Conservation (phyloP, 257 asterid species). For the Gentiana macrophylla region DNA sequence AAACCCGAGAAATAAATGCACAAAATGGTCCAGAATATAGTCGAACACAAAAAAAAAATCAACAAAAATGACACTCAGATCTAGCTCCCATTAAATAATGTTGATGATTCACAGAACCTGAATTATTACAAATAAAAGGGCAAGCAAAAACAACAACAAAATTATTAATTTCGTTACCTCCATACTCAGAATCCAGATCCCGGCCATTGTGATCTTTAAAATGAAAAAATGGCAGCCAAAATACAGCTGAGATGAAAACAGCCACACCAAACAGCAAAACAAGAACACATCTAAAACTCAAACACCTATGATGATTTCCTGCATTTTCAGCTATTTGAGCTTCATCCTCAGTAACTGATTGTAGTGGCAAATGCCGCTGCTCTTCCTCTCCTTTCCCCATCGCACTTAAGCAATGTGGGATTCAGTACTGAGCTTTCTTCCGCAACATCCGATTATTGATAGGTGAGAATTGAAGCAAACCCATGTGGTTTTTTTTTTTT, state of each 20-base stretch:
- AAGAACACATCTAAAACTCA: constrained; percentile 55
- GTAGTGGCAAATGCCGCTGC: constrained; percentile 23
- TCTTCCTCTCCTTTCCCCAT: constrained; percentile 78
- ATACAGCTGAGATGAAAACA: constrained; percentile 59
- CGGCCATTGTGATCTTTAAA: constrained; percentile 44
- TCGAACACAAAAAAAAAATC: too few species aligned
- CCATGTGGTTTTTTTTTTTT: constrained; percentile 18
- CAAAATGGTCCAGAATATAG: too few species aligned
- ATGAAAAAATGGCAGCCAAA: constrained; percentile 63
- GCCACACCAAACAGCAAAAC: constrained; percentile 55
- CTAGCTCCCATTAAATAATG: constrained; percentile 1
- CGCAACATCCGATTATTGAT: constrained; percentile 32
- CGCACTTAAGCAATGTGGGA: constrained; percentile 54
- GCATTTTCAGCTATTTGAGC: constrained; percentile 35
- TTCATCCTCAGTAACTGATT: constrained; percentile 37
- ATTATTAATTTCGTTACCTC: constrained; percentile 16
- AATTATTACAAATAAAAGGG: constrained; percentile 4
- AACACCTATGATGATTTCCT: constrained; percentile 19
- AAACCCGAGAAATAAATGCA: too few species aligned
- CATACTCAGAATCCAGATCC: constrained; percentile 56
- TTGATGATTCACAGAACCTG: background rate
- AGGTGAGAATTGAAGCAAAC: constrained; percentile 20
- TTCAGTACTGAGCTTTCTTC: constrained; percentile 13
- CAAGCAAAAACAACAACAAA: background rate
- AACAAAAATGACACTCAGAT: constrained; percentile 5